Percentiles rank a stretch among this genome's conserved stretches.
These are phyloP conservation scores for Boletus rufocinnamomeus DNA, from an alignment of 768 basidiomycete species.

Conservation along the genomic window DNA sequence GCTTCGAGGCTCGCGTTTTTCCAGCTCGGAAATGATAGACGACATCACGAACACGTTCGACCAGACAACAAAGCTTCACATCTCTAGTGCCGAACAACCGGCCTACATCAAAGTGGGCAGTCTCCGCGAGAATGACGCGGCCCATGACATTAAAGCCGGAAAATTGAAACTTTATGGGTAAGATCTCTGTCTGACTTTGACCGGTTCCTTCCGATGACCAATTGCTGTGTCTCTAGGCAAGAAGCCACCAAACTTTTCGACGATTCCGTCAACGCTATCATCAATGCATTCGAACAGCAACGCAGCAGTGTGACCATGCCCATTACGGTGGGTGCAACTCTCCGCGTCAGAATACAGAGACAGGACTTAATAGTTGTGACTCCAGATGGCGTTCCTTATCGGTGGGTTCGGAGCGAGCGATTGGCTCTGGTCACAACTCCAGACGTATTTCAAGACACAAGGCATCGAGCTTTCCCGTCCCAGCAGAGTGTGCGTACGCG, in stretches of 20 bases:
- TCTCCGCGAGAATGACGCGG: slow-evolving; percentile 33
- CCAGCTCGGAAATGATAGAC: slow-evolving; percentile 32
- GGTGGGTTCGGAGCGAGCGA: slow-evolving; percentile 54
- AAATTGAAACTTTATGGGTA: slow-evolving; percentile 40
- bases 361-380: background rate
- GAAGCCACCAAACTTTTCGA: slow-evolving; percentile 43
- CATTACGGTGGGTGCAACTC: slow-evolving; percentile 32
- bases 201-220: background rate
- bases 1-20: slow-evolving; percentile 30
- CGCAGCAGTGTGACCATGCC: slow-evolving; percentile 17
- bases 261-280: slow-evolving; percentile 38
- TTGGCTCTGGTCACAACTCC: slow-evolving; percentile 44
- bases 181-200: background rate
- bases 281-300: slow-evolving; percentile 35
- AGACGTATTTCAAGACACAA: slow-evolving; percentile 34
- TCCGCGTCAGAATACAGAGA: background rate
- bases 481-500: slow-evolving; percentile 46
- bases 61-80: slow-evolving; percentile 39
- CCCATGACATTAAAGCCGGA: slow-evolving; percentile 35
- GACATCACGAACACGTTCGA: slow-evolving; percentile 38
- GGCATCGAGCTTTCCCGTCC: slow-evolving; percentile 48
- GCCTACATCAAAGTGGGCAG: slow-evolving; percentile 43
- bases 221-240: slow-evolving; percentile 22
- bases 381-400: slow-evolving; percentile 42
- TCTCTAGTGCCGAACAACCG: slow-evolving; percentile 34